Evolutionary conservation across 257 asterid species (phyloP), one percentile per base, ranked within the genome.

Genomic region (Gynochthodes officinalis): DNA sequence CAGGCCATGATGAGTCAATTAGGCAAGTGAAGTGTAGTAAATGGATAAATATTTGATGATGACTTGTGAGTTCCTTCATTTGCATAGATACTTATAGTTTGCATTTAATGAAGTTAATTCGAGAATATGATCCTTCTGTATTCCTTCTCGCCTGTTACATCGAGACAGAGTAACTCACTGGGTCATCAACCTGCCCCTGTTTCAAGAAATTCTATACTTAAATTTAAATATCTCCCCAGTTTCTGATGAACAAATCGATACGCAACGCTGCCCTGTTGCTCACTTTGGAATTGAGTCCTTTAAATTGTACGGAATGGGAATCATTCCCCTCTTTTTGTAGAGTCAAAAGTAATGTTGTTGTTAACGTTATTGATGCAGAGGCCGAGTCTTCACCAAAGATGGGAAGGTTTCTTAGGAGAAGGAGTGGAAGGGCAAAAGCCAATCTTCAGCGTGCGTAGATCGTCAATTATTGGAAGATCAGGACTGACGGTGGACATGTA

Each of bases 341-440:
- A n/a, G n/a, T n/a, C n/a, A n/a, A n/a, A 46, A 46, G 16, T 10
- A 46, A 2, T 46, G 19, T 19, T 1, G 3, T 1, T 59, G 43
- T 32, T 10, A 60, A 15, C 16, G 11, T 60, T 32, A 11, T 25
- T 33, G 78, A 9, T 59, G 61, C 84, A 88, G 96, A 81, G 95
- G 76, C 93, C 96, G 67, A 90, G 97, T 67, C 77, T 90, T 35
- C 97, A 90, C 74, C 85, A 82, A 16, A 83, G 97, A 7, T 89
- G 96, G 97, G 96, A 88, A 72, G 96, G 96, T 19, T 90, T 80
- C 69, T 54, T 59, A 3, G 96, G 97, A 11, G 97, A 90, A 73
- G 30, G 91, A 48, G 67, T 2, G 16, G 89, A 85, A 15, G 91
- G 85, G 5, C 73, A 85, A 49, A 82, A 83, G 64, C 85, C 93